Conservation (phyloP, 257 asterid species). For the Prunella vulgaris region DNA sequence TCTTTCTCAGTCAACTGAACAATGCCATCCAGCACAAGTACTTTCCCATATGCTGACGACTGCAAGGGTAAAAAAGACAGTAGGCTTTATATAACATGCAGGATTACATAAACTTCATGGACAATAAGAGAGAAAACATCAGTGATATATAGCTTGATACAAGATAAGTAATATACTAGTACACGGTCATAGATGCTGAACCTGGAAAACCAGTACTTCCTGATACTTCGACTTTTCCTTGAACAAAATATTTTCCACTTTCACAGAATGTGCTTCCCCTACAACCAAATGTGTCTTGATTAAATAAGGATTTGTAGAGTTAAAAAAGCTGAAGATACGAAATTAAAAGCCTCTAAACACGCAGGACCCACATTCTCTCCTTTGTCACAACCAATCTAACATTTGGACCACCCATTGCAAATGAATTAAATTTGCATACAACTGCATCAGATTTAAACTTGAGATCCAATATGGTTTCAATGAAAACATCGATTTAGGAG, state of each 20-base stretch:
- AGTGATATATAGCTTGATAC: not conserved
- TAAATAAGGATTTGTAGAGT: not conserved
- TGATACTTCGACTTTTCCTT: constrained; percentile 77
- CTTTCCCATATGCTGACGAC: constrained; percentile 84
- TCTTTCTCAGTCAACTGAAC: constrained; percentile 98
- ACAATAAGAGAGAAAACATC: constrained; percentile 7
- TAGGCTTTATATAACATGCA: not conserved
- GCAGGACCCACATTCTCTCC: not conserved
- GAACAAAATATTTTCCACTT: constrained; percentile 74
- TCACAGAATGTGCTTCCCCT: constrained; percentile 96
- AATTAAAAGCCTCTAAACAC: not conserved
- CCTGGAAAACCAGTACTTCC: constrained; percentile 96
- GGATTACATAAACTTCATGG: not conserved
- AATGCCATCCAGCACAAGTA: constrained; percentile 94
- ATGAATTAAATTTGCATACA: not conserved
- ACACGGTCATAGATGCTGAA: constrained; percentile 29
- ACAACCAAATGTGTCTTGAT: constrained; percentile 2
- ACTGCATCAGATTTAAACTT: not conserved
- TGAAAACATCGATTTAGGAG: not conserved
- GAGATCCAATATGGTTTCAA: not conserved
- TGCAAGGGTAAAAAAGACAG: constrained; percentile 27
- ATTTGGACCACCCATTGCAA: not conserved
- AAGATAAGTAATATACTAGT: not conserved
- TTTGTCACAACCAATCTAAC: not conserved
- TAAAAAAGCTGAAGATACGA: not conserved